These are phyloP conservation scores for Lyophyllum decastes DNA, from an alignment of 768 basidiomycete species.

Conservation along the genomic window DNA sequence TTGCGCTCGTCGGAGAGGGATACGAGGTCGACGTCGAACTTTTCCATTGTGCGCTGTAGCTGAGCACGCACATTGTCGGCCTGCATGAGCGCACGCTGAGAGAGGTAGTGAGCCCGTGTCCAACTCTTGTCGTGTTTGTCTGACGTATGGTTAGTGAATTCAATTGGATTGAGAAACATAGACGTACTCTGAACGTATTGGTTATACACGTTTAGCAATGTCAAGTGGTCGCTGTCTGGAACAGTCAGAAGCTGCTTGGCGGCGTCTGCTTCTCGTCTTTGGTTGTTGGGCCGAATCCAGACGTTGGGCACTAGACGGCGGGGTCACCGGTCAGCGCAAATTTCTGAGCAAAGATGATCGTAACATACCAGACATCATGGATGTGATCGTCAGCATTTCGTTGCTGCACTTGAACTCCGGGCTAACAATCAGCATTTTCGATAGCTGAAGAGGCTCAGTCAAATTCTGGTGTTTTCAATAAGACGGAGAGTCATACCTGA, in stretches of 20 bases:
- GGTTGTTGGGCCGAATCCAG: conserved; percentile 90
- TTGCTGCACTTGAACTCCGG: conserved; percentile 96
- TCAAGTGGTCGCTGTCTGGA: conserved; percentile 96
- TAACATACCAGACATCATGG: conserved; percentile 88
- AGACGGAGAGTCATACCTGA: conserved; percentile 52
- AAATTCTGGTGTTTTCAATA: background rate
- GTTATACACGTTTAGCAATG: conserved; percentile 93
- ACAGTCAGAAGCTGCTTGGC: conserved; percentile 88
- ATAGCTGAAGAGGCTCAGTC: conserved; percentile 49
- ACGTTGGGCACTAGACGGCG: conserved; percentile 79
- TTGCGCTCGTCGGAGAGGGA: conserved; percentile 70
- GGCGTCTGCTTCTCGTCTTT: conserved; percentile 87
- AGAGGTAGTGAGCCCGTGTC: conserved; percentile 91
- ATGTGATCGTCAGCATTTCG: conserved; percentile 92
- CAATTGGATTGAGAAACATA: conserved; percentile 38
- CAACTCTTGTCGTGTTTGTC: conserved; percentile 82
- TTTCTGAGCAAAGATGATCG: background rate
- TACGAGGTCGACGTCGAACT: conserved; percentile 77
- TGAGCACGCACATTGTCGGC: conserved; percentile 94
- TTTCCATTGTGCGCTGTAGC: conserved; percentile 89
- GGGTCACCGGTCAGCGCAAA: background rate
- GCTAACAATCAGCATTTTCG: conserved; percentile 93
- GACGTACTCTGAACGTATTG: conserved; percentile 74
- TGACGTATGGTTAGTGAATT: conserved; percentile 25
- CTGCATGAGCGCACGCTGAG: conserved; percentile 79